Evolutionary conservation across 495 filamentous ascomycete species (phyloP).

Genomic region (Bathelium albidoporum): DNA sequence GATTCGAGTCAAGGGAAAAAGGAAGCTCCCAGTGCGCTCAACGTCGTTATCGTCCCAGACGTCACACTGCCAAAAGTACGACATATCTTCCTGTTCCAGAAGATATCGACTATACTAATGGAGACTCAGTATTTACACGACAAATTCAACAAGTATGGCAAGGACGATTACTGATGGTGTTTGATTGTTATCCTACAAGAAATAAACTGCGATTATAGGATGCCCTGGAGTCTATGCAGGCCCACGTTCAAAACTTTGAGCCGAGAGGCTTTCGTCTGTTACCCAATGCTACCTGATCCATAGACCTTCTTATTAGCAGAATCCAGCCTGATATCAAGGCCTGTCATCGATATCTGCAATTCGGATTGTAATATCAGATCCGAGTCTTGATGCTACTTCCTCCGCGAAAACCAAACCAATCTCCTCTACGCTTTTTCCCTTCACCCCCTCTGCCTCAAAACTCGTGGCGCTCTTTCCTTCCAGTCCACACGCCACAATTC

Average conservation of each 20-base stretch:
- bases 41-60: conserved; percentile 85
- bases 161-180: conserved; percentile 47
- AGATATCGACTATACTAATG: neutral
- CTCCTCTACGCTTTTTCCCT: conserved; percentile 21
- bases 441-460: conserved; percentile 34
- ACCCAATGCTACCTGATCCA: neutral
- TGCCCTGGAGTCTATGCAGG: neutral
- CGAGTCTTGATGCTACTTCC: conserved; percentile 20
- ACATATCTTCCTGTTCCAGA: conserved; percentile 6
- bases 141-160: conserved; percentile 97
- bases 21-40: conserved; percentile 87
- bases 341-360: neutral
- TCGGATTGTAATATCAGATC: conserved; percentile 3
- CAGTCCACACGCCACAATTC: conserved; percentile 82
- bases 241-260: neutral
- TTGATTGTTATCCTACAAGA: neutral
- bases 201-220: neutral
- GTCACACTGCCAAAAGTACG: conserved; percentile 84
- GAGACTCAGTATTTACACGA: conserved; percentile 70
- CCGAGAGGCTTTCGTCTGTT: neutral
- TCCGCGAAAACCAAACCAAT: conserved; percentile 27
- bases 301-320: neutral
- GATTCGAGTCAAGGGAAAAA: conserved; percentile 63
- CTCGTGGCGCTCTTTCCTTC: conserved; percentile 67
- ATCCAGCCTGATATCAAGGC: neutral